Evolutionary conservation across 129 eudicot species (phyloP), one percentile per base, ranked within the genome.

Genomic region (Tagetes patula): DNA sequence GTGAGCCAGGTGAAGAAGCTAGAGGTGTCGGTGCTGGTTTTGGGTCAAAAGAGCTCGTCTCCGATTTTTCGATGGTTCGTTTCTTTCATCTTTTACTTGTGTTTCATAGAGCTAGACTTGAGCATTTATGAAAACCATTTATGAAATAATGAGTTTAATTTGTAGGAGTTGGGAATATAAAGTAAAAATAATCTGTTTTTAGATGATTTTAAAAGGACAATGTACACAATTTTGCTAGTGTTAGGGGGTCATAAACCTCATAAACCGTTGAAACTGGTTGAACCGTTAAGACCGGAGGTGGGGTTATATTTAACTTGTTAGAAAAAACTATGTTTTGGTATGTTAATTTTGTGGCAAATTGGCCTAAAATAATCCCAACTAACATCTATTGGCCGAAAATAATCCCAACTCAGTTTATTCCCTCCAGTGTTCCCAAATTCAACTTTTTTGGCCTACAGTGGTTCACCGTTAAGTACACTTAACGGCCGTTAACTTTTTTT

Each of bases 1-100:
- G 83, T 87, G 88, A 87, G 86, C 89, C 98, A 93, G 88, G 98
- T 93, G 79, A 93, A 93, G 92, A 93, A 93, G 87, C 83, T 93
- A 2, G 92, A 93, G 45, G 98, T 87, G 53, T 87, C 98, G 81
- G 98, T 93, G 37, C 85, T 93, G 40, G 96, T 93, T 40, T 69
- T 93, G 73, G 98, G 96, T 47, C 98, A 87, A 67, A 90, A 90
- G 70, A 82, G 82, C 56, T 82, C 91, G 41, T 87, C 95, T 45
- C 71, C 87, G 36, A 70, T 86, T 43, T 69, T 87, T 31, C 83
- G 45, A 48, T 93, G 96, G 98, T 89, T 82, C 43, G 53, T 71
- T 31, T 3, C 63, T 67, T 33, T 62, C 52, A 10, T 2, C 9
- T n/a, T 36, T 13, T 67, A 9, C 13, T 36, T 38, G 13, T 5